A percentile compares a stretch with the other conserved stretches of the same genome.
phyloP scores from a whole-genome alignment of 805 yeast genomes.

The Candida tammaniensis region DNA sequence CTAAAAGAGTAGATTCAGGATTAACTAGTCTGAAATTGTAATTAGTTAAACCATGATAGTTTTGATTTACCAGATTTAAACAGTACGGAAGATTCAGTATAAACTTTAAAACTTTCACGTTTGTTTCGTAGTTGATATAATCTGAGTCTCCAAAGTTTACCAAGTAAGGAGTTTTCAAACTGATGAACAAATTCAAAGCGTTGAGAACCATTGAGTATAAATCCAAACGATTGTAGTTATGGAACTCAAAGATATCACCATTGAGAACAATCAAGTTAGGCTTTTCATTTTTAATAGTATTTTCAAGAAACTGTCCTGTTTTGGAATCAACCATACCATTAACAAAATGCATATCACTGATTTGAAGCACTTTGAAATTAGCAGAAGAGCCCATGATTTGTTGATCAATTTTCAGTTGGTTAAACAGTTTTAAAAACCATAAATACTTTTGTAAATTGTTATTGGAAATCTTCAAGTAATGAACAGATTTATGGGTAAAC shows the following conservation, averaged over 20 bases:
- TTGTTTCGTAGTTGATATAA: conserved; percentile 9
- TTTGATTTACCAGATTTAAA: conserved; percentile 21
- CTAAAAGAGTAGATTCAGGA: conserved; percentile 14
- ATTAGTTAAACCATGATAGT: conserved; percentile 36
- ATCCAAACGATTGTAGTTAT: conserved; percentile 9
- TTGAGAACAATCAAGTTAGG: conserved; percentile 38
- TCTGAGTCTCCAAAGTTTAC: conserved; percentile 42
- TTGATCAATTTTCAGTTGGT: conserved; percentile 2
- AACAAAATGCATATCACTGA: conserved; percentile 37
- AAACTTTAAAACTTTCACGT: conserved; percentile 21
- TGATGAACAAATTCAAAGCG: conserved; percentile 25
- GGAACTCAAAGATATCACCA: conserved; percentile 37
- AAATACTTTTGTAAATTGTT: conserved; percentile 1
- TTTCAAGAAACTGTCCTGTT: conserved; percentile 29
- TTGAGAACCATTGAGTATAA: conserved; percentile 2
- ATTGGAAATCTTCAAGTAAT: conserved; percentile 5
- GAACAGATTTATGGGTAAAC: conserved; percentile 2
- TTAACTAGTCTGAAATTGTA: conserved; percentile 26
- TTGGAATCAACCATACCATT: conserved; percentile 20
- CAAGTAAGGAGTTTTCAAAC: conserved; percentile 28
- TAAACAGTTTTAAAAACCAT: neutral
- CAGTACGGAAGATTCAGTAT: conserved; percentile 36
- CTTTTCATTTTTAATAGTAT: conserved; percentile 23
- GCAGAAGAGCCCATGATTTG: neutral
- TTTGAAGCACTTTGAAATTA: conserved; percentile 33